These are phyloP conservation scores for Tetratostichococcus sp. DNA, from an alignment of 139 green algal species.

Conservation along the genomic window DNA sequence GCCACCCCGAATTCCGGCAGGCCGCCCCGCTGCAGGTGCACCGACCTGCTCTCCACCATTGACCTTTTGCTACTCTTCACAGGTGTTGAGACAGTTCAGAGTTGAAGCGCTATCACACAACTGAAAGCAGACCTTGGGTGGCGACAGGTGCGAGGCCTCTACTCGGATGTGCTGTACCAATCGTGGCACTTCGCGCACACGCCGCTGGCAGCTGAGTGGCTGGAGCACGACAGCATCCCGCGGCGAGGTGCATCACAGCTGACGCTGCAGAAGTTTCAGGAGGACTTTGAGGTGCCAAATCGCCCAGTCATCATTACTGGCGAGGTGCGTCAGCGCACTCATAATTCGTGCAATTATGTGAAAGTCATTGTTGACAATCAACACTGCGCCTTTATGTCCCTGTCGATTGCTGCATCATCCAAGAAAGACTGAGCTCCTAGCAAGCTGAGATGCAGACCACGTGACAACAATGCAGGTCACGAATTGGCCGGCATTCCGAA, in stretches of 20 bases:
- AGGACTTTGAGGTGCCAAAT: slow-evolving; percentile 77
- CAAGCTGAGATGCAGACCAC: no score
- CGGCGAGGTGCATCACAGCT: slow-evolving; percentile 34
- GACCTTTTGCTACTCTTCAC: no score
- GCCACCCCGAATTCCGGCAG: not conserved
- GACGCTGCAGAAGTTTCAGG: slow-evolving; percentile 56
- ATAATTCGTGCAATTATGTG: no score
- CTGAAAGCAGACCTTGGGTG: not conserved
- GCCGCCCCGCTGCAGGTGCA: slow-evolving; percentile 1
- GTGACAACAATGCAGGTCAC: slow-evolving; percentile 16
- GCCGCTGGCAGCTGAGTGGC: slow-evolving; percentile 62
- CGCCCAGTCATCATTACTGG: slow-evolving; percentile 80
- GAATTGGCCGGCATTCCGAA: slow-evolving; percentile 51
- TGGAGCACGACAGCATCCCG: slow-evolving; percentile 77
- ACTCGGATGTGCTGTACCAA: slow-evolving; percentile 86
- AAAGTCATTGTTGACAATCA: no score
- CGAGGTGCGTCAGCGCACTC: no score
- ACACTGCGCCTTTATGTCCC: no score
- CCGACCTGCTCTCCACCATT: slow-evolving; percentile 13
- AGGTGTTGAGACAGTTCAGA: no score
- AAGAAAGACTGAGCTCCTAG: no score
- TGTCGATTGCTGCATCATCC: no score
- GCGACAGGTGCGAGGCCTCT: slow-evolving; percentile 33
- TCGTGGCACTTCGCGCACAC: slow-evolving; percentile 74
- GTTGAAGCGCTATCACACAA: no score